A percentile compares a stretch with the other conserved stretches of the same genome.
Evolutionary conservation across 441 rosid genomes (phyloP).

Genomic region (Pelargonium cotyledonis): DNA sequence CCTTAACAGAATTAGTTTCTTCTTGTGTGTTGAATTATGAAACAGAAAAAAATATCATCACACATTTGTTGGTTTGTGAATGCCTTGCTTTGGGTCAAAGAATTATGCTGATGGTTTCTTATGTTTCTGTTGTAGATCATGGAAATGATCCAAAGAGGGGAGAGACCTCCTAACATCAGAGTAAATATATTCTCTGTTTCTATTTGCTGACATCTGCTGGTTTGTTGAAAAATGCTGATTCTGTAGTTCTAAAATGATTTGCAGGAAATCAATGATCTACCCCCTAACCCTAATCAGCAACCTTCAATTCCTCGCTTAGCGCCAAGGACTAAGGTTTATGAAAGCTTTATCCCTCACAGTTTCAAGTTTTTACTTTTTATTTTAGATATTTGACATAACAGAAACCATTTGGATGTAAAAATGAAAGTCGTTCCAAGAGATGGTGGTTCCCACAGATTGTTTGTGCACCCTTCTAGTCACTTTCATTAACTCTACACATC

Average conservation of each 20-base stretch:
- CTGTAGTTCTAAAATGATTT: constrained; percentile 17
- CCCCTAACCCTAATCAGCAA: constrained; percentile 80
- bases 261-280: constrained; percentile 86
- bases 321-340: constrained; percentile 65
- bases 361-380: neutral
- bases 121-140: constrained; percentile 54
- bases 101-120: constrained; percentile 9
- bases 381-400: too few species aligned
- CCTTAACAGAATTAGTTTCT: too few species aligned
- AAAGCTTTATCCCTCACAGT: neutral
- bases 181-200: constrained; percentile 29
- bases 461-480: too few species aligned
- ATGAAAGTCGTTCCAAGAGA: too few species aligned
- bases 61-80: too few species aligned
- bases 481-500: too few species aligned
- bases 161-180: constrained; percentile 82
- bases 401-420: too few species aligned
- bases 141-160: constrained; percentile 94
- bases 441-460: too few species aligned
- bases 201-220: constrained; percentile 11
- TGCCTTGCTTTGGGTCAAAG: neutral
- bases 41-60: too few species aligned
- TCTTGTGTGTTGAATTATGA: too few species aligned
- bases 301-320: constrained; percentile 62
- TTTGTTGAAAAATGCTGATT: constrained; percentile 19